These are phyloP conservation scores for Kodamaea jinghongensis DNA, from an alignment of 805 yeast species.

Conservation along the genomic window DNA sequence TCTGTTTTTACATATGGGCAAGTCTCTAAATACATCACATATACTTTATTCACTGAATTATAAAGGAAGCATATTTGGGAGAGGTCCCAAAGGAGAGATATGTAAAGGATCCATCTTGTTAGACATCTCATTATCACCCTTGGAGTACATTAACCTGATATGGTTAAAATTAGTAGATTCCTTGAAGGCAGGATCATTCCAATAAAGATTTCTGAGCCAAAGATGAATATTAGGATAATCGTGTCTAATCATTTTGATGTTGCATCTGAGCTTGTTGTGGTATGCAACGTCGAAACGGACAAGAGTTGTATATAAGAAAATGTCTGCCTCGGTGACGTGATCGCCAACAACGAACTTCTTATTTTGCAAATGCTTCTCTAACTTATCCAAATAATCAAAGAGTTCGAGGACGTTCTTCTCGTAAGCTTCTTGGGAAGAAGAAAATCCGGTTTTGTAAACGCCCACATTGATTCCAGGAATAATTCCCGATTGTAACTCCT, in stretches of 20 bases:
- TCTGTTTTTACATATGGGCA: no score
- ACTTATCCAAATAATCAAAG: constrained; percentile 65
- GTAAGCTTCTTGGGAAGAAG: constrained; percentile 78
- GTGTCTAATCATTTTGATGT: constrained; percentile 71
- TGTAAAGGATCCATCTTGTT: constrained; percentile 73
- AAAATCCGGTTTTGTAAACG: constrained; percentile 90
- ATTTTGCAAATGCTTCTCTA: constrained; percentile 54
- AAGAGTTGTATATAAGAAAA: constrained; percentile 82
- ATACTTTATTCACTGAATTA: not conserved
- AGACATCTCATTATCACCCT: constrained; percentile 53
- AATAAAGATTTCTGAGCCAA: constrained; percentile 82
- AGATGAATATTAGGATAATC: constrained; percentile 76
- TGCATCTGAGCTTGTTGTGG: constrained; percentile 94
- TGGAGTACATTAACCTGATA: constrained; percentile 87
- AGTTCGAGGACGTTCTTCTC: constrained; percentile 62
- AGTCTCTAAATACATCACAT: no score
- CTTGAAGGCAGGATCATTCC: constrained; percentile 69
- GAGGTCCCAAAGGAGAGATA: constrained; percentile 87
- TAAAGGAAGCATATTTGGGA: constrained; percentile 56
- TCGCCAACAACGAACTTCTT: constrained; percentile 54
- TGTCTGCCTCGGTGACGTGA: constrained; percentile 82
- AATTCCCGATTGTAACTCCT: constrained; percentile 75
- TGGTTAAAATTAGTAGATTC: constrained; percentile 85
- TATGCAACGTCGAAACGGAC: constrained; percentile 91
- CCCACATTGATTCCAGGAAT: constrained; percentile 87